A percentile compares a stretch with the other conserved stretches of the same genome.
Evolutionary conservation across 805 yeast species (phyloP).

Genomic region (Saturnispora mendoncae): DNA sequence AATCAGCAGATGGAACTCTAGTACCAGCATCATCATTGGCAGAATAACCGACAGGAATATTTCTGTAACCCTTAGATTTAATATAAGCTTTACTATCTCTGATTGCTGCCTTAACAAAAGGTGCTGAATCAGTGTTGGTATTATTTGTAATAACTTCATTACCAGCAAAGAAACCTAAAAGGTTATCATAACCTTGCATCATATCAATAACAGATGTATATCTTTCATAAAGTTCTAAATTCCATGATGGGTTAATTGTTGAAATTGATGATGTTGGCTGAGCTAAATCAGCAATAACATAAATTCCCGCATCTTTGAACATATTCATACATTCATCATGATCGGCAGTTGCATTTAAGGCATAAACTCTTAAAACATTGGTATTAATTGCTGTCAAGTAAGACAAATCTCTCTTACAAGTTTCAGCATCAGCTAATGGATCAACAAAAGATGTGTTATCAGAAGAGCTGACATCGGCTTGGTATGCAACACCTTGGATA

Average conservation of each 20-base stretch:
- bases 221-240: conserved; percentile 57
- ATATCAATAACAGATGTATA: conserved; percentile 78
- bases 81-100: conserved; percentile 83
- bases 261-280: conserved; percentile 75
- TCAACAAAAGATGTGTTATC: conserved; percentile 41
- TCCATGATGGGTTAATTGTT: conserved; percentile 75
- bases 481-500: conserved; percentile 84
- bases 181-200: conserved; percentile 68
- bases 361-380: conserved; percentile 79
- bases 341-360: conserved; percentile 59
- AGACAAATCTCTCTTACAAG: conserved; percentile 77
- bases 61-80: conserved; percentile 52
- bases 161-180: conserved; percentile 94
- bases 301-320: conserved; percentile 78
- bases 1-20: conserved; percentile 70
- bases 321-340: conserved; percentile 76
- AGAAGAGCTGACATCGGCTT: conserved; percentile 50
- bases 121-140: conserved; percentile 80
- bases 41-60: conserved; percentile 92
- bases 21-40: conserved; percentile 82
- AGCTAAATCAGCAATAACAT: conserved; percentile 82
- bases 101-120: conserved; percentile 92
- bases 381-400: conserved; percentile 58
- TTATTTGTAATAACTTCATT: conserved; percentile 88
- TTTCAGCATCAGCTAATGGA: conserved; percentile 62